Evolutionary conservation across 257 asterid species (phyloP).

Genomic region (Coffea eugenioides): DNA sequence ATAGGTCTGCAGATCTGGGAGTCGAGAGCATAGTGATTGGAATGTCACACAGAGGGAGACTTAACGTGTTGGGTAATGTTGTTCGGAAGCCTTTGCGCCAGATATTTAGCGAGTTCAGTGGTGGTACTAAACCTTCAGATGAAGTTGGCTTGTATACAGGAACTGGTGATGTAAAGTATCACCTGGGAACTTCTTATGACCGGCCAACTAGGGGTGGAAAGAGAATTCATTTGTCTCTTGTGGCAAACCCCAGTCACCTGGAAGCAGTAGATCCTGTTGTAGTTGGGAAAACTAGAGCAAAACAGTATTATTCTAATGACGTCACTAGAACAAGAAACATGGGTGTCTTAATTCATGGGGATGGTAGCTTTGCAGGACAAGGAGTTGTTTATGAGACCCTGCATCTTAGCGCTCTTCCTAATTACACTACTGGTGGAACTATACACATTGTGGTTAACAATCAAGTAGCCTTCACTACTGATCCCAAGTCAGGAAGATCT

Average conservation of each 20-base stretch:
- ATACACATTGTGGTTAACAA: constrained; percentile 95
- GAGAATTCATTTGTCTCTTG: constrained; percentile 89
- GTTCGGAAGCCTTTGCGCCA: constrained; percentile 90
- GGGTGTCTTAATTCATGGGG: constrained; percentile 92
- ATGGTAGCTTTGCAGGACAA: constrained; percentile 98
- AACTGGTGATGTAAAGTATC: constrained; percentile 98
- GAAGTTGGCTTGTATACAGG: constrained; percentile 92
- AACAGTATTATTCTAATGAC: constrained; percentile 85
- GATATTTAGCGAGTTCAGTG: constrained; percentile 86
- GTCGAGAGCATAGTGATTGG: constrained; percentile 96
- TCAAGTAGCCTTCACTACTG: constrained; percentile 97
- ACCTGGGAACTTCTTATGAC: constrained; percentile 93
- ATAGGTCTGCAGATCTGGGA: constrained; percentile 92
- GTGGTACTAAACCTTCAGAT: constrained; percentile 85
- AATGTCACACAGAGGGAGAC: constrained; percentile 94
- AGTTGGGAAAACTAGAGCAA: constrained; percentile 91
- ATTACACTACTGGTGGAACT: constrained; percentile 93
- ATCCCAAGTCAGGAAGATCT: constrained; percentile 89
- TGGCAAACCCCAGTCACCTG: constrained; percentile 95
- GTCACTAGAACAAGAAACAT: constrained; percentile 67
- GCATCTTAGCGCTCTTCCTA: constrained; percentile 99
- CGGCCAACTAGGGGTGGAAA: constrained; percentile 96
- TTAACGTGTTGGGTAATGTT: constrained; percentile 88
- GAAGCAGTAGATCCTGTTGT: constrained; percentile 98
- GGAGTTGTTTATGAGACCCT: constrained; percentile 97